These are phyloP conservation scores for Calonectria fujianensis DNA, from an alignment of 2,329 filamentous ascomycete genomes.

Conservation along the genomic window DNA sequence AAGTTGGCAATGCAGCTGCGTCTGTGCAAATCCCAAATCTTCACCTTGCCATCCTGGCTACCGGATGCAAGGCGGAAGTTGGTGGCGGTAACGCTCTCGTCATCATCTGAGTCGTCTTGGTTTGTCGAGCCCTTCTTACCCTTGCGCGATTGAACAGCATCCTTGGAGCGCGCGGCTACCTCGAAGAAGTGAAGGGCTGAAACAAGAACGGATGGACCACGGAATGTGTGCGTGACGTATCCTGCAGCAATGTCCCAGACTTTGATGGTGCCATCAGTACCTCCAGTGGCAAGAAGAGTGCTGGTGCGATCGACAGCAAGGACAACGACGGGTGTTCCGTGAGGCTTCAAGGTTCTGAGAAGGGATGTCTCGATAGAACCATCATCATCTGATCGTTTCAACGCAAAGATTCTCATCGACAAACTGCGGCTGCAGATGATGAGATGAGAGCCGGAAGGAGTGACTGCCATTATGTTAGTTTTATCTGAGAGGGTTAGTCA, in stretches of 20 bases:
- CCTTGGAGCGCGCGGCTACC: slow-evolving; percentile 69
- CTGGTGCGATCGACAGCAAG: slow-evolving; percentile 90
- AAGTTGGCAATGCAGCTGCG: slow-evolving; percentile 84
- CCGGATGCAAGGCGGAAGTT: slow-evolving; percentile 90
- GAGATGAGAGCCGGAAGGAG: slow-evolving; percentile 90
- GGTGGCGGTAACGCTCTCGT: slow-evolving; percentile 66
- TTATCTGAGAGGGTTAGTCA: slow-evolving; percentile 42
- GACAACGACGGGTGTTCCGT: slow-evolving; percentile 91
- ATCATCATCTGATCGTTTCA: slow-evolving; percentile 76
- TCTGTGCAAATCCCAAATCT: slow-evolving; percentile 94
- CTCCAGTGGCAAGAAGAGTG: slow-evolving; percentile 92
- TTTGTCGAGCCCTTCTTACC: slow-evolving; percentile 59
- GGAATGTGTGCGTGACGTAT: slow-evolving; percentile 95
- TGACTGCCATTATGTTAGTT: slow-evolving; percentile 73
- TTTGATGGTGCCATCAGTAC: slow-evolving; percentile 94
- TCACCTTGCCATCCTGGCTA: slow-evolving; percentile 93
- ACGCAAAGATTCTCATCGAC: slow-evolving; percentile 92
- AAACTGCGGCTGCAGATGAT: slow-evolving; percentile 96
- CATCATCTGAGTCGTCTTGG: slow-evolving; percentile 61
- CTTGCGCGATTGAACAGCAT: slow-evolving; percentile 52
- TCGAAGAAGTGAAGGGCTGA: slow-evolving; percentile 96
- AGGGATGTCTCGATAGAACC: slow-evolving; percentile 79
- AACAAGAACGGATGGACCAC: slow-evolving; percentile 92
- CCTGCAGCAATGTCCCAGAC: slow-evolving; percentile 96
- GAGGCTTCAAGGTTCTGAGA: slow-evolving; percentile 89